These are phyloP conservation scores for Clitopilus hobsonii DNA, from an alignment of 768 basidiomycete species.

Conservation along the genomic window DNA sequence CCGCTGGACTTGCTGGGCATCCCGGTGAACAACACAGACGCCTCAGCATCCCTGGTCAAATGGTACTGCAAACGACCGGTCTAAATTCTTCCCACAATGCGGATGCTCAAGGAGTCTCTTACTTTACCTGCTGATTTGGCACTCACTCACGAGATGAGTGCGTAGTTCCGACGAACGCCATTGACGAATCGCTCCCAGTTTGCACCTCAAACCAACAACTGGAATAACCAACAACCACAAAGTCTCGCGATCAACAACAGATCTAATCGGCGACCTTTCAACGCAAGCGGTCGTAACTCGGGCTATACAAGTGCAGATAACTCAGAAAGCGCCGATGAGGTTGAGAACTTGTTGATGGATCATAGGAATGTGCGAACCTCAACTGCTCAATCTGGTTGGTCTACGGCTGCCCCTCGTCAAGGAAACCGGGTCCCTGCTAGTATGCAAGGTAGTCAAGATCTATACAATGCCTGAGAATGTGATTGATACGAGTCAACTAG, in stretches of 20 bases:
- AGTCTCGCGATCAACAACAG: slow-evolving; percentile 26
- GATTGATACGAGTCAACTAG: neutral
- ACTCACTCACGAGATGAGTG: neutral
- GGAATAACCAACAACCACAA: slow-evolving; percentile 29
- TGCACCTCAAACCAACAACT: slow-evolving; percentile 16
- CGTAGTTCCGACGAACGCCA: slow-evolving; percentile 68
- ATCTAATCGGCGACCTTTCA: slow-evolving; percentile 48
- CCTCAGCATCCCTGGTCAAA: neutral
- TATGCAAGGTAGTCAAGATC: slow-evolving; percentile 10
- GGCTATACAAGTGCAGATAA: slow-evolving; percentile 43
- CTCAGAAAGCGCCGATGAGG: slow-evolving; percentile 67
- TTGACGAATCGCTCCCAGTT: slow-evolving; percentile 45
- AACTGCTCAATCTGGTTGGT: slow-evolving; percentile 30
- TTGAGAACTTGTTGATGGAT: slow-evolving; percentile 59
- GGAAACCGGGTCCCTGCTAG: slow-evolving; percentile 18
- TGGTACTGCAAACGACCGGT: slow-evolving; percentile 11
- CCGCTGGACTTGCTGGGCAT: slow-evolving; percentile 10
- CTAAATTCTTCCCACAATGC: slow-evolving; percentile 55
- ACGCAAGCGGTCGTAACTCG: slow-evolving; percentile 18
- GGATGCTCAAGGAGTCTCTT: slow-evolving; percentile 56
- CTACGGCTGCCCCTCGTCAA: slow-evolving; percentile 17
- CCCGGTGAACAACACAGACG: neutral
- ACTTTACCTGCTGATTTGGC: neutral
- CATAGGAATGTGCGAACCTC: slow-evolving; percentile 14
- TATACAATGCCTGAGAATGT: neutral